phyloP scores from a whole-genome alignment of 2,329 filamentous ascomycete species.

The Pestalotiopsis fici region DNA sequence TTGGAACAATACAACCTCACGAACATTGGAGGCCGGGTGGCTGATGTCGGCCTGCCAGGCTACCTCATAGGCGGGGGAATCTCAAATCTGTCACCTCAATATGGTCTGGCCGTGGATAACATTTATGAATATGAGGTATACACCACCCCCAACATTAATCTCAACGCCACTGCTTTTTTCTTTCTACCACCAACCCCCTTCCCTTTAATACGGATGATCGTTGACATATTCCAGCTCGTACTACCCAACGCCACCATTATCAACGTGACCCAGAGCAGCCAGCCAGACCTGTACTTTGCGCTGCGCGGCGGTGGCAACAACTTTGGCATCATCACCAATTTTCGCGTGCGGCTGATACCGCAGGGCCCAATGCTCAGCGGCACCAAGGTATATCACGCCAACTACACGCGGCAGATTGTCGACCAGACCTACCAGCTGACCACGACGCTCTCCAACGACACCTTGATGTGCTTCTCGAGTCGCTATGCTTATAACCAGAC shows the following conservation, averaged over 20 bases:
- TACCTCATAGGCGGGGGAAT: background rate
- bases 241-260: background rate
- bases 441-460: too few species aligned
- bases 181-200: too few species aligned
- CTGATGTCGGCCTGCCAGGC: background rate
- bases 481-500: too few species aligned
- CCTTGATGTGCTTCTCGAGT: too few species aligned
- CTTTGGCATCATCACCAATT: too few species aligned
- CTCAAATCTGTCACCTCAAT: background rate
- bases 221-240: background rate
- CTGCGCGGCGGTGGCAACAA: too few species aligned
- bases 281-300: background rate
- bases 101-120: background rate
- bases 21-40: background rate
- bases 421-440: too few species aligned
- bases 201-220: too few species aligned
- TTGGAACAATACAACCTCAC: background rate
- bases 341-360: too few species aligned
- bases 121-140: background rate
- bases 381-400: too few species aligned
- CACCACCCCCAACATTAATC: background rate
- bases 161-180: background rate
- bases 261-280: background rate
- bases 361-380: too few species aligned
- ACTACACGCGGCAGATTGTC: too few species aligned